Percentiles rank a stretch among this genome's conserved stretches.
Conservation (phyloP, 176 grass and related monocot genomes). For the Urochloa ruziziensis region DNA sequence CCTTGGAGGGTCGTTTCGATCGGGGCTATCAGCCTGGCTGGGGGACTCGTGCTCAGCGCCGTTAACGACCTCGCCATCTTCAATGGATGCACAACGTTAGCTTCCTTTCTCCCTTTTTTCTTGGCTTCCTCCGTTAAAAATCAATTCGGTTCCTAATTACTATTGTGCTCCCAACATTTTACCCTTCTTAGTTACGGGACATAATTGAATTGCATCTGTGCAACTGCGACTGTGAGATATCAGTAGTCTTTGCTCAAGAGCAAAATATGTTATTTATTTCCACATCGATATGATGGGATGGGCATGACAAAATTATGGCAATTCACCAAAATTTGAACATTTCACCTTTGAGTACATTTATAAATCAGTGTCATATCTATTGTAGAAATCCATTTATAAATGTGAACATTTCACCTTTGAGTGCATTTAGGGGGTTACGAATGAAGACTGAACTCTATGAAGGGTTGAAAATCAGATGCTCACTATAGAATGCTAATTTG, state of each 20-base stretch:
- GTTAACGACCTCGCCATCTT: constrained; percentile 93
- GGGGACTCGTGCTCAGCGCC: constrained; percentile 65
- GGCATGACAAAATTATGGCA: not conserved
- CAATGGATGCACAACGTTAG: constrained; percentile 74
- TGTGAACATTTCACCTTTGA: too few relatives aligned
- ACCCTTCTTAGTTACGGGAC: not conserved
- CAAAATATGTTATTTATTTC: not conserved
- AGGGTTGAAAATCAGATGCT: not conserved
- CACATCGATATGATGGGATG: not conserved
- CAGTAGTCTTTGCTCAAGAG: not conserved
- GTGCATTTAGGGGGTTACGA: not conserved
- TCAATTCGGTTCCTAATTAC: too few relatives aligned
- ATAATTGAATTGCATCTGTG: not conserved
- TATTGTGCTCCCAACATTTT: not conserved
- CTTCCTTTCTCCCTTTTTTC: not conserved
- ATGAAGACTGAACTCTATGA: not conserved
- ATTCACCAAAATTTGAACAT: not conserved
- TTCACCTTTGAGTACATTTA: not conserved
- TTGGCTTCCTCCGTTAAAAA: not conserved
- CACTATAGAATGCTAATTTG: not conserved
- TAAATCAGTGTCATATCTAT: not conserved
- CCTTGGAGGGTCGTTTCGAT: constrained; percentile 43
- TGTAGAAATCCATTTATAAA: too few relatives aligned
- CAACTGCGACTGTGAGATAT: not conserved
- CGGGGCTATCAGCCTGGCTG: constrained; percentile 67